Percentiles rank a stretch among this genome's conserved stretches.
Evolutionary conservation across 2,329 filamentous ascomycete species (phyloP).

Genomic region (Trichoderma sp.): DNA sequence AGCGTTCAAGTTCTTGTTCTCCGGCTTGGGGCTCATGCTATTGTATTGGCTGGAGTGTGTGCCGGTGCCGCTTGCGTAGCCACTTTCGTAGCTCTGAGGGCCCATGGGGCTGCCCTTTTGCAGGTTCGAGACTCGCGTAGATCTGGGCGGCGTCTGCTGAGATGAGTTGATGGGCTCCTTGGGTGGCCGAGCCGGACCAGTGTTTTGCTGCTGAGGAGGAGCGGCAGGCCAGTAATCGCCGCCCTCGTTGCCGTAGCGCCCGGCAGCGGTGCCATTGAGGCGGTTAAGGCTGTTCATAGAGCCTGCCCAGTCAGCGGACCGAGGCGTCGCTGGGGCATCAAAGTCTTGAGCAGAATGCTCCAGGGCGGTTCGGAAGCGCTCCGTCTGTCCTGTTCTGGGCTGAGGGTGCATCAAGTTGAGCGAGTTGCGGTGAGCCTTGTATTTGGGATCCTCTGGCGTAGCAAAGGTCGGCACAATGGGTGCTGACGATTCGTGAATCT

Average conservation of each 20-base stretch:
- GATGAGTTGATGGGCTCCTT: conserved; percentile 60
- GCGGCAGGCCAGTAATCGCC: conserved; percentile 48
- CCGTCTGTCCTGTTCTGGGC: conserved; percentile 70
- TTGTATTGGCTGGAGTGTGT: conserved; percentile 53
- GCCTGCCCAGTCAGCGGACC: conserved; percentile 63
- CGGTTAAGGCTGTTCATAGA: conserved; percentile 61
- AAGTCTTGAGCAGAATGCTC: conserved; percentile 73
- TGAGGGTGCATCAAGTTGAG: conserved; percentile 79
- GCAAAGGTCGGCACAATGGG: conserved; percentile 55
- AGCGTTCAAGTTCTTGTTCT: conserved; percentile 59
- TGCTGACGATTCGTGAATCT: conserved; percentile 30
- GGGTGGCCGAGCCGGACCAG: conserved; percentile 58
- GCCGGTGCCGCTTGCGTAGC: conserved; percentile 52
- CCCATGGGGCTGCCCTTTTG: conserved; percentile 57
- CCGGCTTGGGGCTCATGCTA: conserved; percentile 56
- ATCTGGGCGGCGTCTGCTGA: conserved; percentile 47
- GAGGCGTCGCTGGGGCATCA: conserved; percentile 60
- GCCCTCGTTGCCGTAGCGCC: conserved; percentile 49
- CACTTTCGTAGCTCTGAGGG: conserved; percentile 57
- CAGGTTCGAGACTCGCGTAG: conserved; percentile 52
- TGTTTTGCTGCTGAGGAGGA: conserved; percentile 42
- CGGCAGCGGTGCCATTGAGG: conserved; percentile 47
- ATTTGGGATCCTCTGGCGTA: conserved; percentile 70
- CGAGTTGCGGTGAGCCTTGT: conserved; percentile 79
- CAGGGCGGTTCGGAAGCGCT: conserved; percentile 71